A percentile compares a stretch with the other conserved stretches of the same genome.
phyloP scores from a whole-genome alignment of 805 yeast genomes.

The Kazachstania africana region DNA sequence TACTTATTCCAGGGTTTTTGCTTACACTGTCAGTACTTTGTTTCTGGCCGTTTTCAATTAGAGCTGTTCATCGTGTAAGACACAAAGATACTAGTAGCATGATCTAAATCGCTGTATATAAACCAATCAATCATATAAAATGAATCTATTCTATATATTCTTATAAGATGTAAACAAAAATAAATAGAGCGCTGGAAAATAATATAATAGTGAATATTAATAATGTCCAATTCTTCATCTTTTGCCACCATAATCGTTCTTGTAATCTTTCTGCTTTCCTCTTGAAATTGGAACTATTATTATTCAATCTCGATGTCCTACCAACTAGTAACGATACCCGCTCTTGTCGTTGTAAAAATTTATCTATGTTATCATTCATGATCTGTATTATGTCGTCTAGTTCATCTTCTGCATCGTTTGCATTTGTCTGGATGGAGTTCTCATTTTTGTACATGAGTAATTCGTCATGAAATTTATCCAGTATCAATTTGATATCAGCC shows the following conservation, averaged over 20 bases:
- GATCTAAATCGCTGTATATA: no score
- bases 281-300: slow-evolving; percentile 56
- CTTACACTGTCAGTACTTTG: no score
- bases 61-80: no score
- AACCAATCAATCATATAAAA: no score
- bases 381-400: slow-evolving; percentile 23
- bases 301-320: slow-evolving; percentile 64
- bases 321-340: slow-evolving; percentile 59
- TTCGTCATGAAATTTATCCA: slow-evolving; percentile 23
- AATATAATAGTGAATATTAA: slow-evolving; percentile 15
- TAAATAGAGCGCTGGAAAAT: slow-evolving; percentile 13
- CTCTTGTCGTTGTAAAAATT: slow-evolving; percentile 66
- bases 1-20: no score
- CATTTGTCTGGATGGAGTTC: slow-evolving; percentile 1
- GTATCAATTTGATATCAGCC: slow-evolving; percentile 15
- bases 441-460: slow-evolving; percentile 15
- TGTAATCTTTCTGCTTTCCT: slow-evolving; percentile 53
- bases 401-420: slow-evolving; percentile 18
- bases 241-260: slow-evolving; percentile 61
- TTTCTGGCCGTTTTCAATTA: no score
- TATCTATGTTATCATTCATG: slow-evolving; percentile 29
- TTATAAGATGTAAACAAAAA: slow-evolving; percentile 10
- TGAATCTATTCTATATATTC: no score
- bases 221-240: slow-evolving; percentile 27
- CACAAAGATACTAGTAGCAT: no score